Conservation (phyloP, 2,329 filamentous ascomycete genomes). For the Ophiobolus disseminans region DNA sequence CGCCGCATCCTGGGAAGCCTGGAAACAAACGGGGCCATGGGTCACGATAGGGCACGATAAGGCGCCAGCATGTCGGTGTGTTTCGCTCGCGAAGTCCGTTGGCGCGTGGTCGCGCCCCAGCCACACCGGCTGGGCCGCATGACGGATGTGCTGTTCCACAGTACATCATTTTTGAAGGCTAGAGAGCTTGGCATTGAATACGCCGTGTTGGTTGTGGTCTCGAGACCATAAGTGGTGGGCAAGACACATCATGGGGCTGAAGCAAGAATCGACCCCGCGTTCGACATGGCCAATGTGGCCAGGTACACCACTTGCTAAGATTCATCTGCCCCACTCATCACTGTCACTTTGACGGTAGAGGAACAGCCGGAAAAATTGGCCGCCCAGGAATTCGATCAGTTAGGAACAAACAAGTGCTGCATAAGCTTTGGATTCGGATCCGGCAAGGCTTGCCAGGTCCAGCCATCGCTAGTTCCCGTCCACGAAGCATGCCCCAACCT, state of each 20-base stretch:
- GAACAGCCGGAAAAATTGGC: background rate
- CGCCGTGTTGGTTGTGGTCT: no score
- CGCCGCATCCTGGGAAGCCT: constrained; percentile 11
- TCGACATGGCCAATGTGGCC: background rate
- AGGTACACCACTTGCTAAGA: no score
- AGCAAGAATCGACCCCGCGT: background rate
- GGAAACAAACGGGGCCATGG: constrained; percentile 6
- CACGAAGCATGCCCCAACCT: background rate
- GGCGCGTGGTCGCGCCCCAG: no score
- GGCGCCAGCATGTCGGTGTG: constrained; percentile 11
- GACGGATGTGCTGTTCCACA: background rate
- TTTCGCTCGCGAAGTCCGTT: no score
- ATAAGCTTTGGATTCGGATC: background rate
- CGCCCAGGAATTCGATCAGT: background rate
- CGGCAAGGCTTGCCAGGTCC: constrained; percentile 7
- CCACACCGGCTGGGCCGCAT: constrained; percentile 8
- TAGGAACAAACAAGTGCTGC: constrained; percentile 4
- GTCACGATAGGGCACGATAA: constrained; percentile 9
- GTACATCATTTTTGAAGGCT: no score
- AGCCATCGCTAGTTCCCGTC: background rate
- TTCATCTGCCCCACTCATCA: no score
- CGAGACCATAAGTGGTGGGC: no score
- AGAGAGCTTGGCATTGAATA: background rate
- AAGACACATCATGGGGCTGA: background rate
- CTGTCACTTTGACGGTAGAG: background rate